Conservation (phyloP, 768 basidiomycete genomes). For the Panellus pusillus region DNA sequence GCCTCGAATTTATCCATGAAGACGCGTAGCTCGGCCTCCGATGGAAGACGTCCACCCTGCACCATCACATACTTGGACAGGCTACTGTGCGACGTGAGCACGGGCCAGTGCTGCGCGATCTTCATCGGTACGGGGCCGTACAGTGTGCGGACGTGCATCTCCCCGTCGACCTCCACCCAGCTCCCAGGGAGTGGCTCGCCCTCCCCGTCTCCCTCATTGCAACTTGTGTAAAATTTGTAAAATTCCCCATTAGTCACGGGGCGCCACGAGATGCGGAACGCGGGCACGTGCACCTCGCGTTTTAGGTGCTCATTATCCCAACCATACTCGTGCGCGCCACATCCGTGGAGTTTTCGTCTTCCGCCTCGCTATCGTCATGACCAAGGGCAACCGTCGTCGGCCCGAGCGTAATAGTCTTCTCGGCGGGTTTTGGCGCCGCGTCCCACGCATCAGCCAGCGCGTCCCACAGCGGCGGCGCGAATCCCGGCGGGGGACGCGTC, state of each 20-base stretch:
- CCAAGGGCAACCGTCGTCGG: conserved; percentile 66
- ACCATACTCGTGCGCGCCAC: conserved; percentile 54
- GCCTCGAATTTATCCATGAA: conserved; percentile 76
- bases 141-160: conserved; percentile 69
- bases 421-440: conserved; percentile 40
- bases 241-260: conserved; percentile 92
- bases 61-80: conserved; percentile 78
- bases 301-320: conserved; percentile 83
- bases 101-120: conserved; percentile 82
- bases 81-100: conserved; percentile 75
- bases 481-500: conserved; percentile 76
- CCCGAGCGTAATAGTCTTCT: conserved; percentile 54
- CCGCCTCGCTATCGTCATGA: conserved; percentile 77
- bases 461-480: conserved; percentile 72
- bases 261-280: conserved; percentile 80
- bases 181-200: conserved; percentile 62
- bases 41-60: conserved; percentile 92
- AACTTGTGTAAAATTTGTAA: conserved; percentile 58
- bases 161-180: conserved; percentile 63
- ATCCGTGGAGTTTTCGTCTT: conserved; percentile 47
- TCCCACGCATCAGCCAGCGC: conserved; percentile 51
- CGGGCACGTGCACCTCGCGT: conserved; percentile 54
- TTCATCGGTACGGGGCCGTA: conserved; percentile 83
- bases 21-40: conserved; percentile 80
- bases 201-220: conserved; percentile 34